These are phyloP conservation scores for Pezicula neosporulosa DNA, from an alignment of 2,329 filamentous ascomycete genomes.

Conservation along the genomic window DNA sequence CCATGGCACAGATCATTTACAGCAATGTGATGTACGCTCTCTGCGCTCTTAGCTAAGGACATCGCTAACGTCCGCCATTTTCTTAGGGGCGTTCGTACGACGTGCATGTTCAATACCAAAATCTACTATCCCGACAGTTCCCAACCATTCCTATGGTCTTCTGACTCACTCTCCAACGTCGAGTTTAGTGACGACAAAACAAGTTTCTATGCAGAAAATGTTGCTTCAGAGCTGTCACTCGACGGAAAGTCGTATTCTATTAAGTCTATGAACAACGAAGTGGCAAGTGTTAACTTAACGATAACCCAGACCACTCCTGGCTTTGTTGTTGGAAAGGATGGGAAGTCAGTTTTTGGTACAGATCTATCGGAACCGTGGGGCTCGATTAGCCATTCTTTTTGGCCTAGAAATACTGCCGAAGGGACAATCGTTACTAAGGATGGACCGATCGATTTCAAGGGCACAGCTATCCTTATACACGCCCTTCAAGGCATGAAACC, in stretches of 20 bases:
- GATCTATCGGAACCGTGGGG: constrained; percentile 88
- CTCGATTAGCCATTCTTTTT: constrained; percentile 87
- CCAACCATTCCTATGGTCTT: constrained; percentile 78
- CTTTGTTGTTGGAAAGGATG: constrained; percentile 81
- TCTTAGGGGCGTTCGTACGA: constrained; percentile 81
- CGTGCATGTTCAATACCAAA: constrained; percentile 92
- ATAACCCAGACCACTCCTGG: constrained; percentile 74
- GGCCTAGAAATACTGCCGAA: constrained; percentile 80
- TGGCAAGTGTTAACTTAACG: constrained; percentile 81
- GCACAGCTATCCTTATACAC: constrained; percentile 75
- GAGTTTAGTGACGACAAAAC: constrained; percentile 82
- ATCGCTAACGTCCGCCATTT: constrained; percentile 22
- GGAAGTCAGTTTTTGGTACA: constrained; percentile 81
- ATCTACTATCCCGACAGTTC: constrained; percentile 74
- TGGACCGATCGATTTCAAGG: constrained; percentile 78
- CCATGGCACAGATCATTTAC: constrained; percentile 89
- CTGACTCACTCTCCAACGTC: constrained; percentile 73
- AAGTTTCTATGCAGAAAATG: constrained; percentile 82
- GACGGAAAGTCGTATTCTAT: constrained; percentile 81
- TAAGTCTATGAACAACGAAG: constrained; percentile 82
- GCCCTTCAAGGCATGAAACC: constrained; percentile 98
- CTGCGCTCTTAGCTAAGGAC: background rate
- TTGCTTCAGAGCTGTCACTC: constrained; percentile 80
- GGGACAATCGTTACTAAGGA: constrained; percentile 82
- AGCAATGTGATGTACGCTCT: constrained; percentile 83